A percentile compares a stretch with the other conserved stretches of the same genome.
Evolutionary conservation across 1,139 yeast species (phyloP).

Genomic region (Candida mesenterica): DNA sequence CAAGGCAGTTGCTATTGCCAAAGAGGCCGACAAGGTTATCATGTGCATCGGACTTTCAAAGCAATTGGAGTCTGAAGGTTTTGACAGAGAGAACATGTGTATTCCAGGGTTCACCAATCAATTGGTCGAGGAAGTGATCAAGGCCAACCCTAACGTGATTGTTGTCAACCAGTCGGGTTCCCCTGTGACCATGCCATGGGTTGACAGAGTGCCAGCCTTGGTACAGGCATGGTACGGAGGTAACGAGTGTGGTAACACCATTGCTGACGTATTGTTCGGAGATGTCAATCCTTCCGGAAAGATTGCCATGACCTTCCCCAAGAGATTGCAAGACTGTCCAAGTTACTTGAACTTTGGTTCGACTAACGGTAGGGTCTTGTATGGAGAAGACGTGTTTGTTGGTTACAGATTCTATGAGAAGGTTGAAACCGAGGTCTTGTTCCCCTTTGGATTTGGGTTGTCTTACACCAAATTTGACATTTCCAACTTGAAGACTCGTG

Average conservation of each 20-base stretch:
- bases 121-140: constrained; percentile 43
- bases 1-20: constrained; percentile 45
- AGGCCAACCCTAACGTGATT: constrained; percentile 50
- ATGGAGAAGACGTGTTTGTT: constrained; percentile 56
- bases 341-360: constrained; percentile 19
- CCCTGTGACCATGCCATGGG: constrained; percentile 63
- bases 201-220: constrained; percentile 42
- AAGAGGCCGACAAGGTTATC: constrained; percentile 42
- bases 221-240: constrained; percentile 51
- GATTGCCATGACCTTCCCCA: constrained; percentile 26
- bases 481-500: constrained; percentile 13
- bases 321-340: constrained; percentile 22
- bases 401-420: constrained; percentile 63
- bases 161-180: constrained; percentile 62
- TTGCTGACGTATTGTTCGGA: constrained; percentile 31
- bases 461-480: constrained; percentile 50
- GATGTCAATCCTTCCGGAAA: constrained; percentile 28
- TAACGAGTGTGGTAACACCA: constrained; percentile 27
- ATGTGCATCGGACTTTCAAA: constrained; percentile 44
- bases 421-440: constrained; percentile 42
- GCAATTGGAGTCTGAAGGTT: constrained; percentile 43
- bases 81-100: constrained; percentile 14
- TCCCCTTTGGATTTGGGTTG: constrained; percentile 62
- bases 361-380: constrained; percentile 47
- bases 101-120: constrained; percentile 45